These are phyloP conservation scores for Nakazawaea peltata DNA, from an alignment of 805 yeast species.

Conservation along the genomic window DNA sequence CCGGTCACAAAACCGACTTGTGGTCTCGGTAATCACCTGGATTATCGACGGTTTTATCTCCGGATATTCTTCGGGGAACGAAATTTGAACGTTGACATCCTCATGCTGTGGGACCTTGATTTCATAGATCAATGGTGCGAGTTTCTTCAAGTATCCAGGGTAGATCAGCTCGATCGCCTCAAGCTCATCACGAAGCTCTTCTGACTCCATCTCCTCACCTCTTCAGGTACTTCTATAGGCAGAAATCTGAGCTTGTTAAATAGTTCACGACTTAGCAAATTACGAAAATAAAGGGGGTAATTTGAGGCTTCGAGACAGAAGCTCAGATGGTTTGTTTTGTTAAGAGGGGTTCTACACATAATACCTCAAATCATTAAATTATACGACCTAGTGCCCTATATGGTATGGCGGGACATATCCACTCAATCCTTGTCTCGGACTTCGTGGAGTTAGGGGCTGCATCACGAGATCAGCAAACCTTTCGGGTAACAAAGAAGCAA, in stretches of 20 bases:
- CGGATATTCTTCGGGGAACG: constrained; percentile 72
- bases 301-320: too few relatives aligned
- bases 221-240: background rate
- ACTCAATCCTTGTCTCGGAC: constrained; percentile 28
- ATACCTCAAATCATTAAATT: too few relatives aligned
- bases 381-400: too few relatives aligned
- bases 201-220: constrained; percentile 19
- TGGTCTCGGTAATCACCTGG: constrained; percentile 32
- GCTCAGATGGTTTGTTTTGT: too few relatives aligned
- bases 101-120: constrained; percentile 57
- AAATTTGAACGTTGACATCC: constrained; percentile 50
- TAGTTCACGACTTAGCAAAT: too few relatives aligned
- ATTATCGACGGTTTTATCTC: constrained; percentile 50
- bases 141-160: constrained; percentile 46
- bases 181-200: constrained; percentile 62
- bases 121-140: constrained; percentile 33
- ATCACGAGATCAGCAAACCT: constrained; percentile 23
- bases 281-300: too few relatives aligned
- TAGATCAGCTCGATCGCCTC: constrained; percentile 83
- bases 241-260: too few relatives aligned
- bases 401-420: too few relatives aligned
- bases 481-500: constrained; percentile 33
- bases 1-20: constrained; percentile 22
- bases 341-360: too few relatives aligned
- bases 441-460: constrained; percentile 33